A percentile compares a stretch with the other conserved stretches of the same genome.
Evolutionary conservation across 2,329 filamentous ascomycete genomes (phyloP).

Genomic region (Colletotrichum truncatum): DNA sequence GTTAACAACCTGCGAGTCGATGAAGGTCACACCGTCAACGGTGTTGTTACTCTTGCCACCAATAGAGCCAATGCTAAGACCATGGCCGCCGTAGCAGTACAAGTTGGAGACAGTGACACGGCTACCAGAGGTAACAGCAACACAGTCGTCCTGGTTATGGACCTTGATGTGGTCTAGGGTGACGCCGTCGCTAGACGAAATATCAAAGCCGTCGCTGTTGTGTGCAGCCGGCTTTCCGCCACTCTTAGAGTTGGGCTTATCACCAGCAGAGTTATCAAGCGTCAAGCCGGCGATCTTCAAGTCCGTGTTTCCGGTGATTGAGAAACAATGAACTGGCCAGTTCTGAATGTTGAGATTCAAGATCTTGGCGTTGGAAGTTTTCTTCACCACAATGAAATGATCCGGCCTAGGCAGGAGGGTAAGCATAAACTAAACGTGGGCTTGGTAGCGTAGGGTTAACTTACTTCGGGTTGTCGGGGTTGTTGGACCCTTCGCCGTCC

Average conservation of each 20-base stretch:
- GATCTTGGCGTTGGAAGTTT: constrained; percentile 15
- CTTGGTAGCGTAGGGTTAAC: too few relatives aligned
- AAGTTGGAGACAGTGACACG: constrained; percentile 49
- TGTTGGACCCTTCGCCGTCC: constrained; percentile 19
- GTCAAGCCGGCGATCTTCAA: not conserved
- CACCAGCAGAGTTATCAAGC: constrained; percentile 14
- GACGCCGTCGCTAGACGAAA: constrained; percentile 46
- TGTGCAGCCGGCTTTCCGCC: constrained; percentile 36
- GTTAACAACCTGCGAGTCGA: constrained; percentile 48
- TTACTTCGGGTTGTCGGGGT: constrained; percentile 5
- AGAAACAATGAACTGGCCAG: constrained; percentile 25
- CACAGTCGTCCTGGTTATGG: constrained; percentile 53
- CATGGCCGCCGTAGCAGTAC: constrained; percentile 55
- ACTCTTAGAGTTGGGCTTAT: constrained; percentile 15
- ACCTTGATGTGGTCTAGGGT: constrained; percentile 45
- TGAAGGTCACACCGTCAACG: constrained; percentile 52
- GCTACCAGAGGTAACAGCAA: constrained; percentile 52
- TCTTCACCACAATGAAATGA: constrained; percentile 18
- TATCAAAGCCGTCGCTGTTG: constrained; percentile 55
- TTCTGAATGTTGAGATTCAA: constrained; percentile 16
- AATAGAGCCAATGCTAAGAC: constrained; percentile 55
- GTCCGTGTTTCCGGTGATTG: constrained; percentile 3
- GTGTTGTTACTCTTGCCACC: constrained; percentile 47
- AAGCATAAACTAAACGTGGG: not conserved
- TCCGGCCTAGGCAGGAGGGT: not conserved